Evolutionary conservation across 2,329 filamentous ascomycete species (phyloP).

Genomic region (Neonectria hederae): DNA sequence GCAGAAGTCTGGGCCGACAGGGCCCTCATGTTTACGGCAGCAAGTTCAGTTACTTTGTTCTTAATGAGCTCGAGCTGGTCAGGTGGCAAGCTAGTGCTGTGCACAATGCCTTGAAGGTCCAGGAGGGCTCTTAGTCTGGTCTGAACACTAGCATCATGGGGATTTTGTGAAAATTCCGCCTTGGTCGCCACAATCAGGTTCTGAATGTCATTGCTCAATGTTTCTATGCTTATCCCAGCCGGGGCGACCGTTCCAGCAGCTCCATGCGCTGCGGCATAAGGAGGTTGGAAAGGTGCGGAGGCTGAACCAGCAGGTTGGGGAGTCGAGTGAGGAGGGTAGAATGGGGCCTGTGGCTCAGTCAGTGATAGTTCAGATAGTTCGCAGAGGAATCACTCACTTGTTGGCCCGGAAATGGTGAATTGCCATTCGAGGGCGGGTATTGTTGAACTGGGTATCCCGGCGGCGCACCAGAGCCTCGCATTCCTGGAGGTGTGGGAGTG

Average conservation of each 20-base stretch:
- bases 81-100: conserved; percentile 78
- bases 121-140: conserved; percentile 84
- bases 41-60: conserved; percentile 83
- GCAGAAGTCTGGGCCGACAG: conserved; percentile 54
- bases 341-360: conserved; percentile 25
- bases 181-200: conserved; percentile 78
- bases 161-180: conserved; percentile 78
- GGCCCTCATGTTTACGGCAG: conserved; percentile 67
- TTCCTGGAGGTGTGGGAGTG: conserved; percentile 77
- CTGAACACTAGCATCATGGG: conserved; percentile 78
- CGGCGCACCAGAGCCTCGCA: conserved; percentile 41
- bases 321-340: conserved; percentile 52
- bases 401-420: conserved; percentile 41
- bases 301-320: conserved; percentile 50
- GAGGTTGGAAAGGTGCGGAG: conserved; percentile 54
- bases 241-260: conserved; percentile 44
- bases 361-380: conserved; percentile 8
- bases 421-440: conserved; percentile 46
- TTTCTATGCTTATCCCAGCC: conserved; percentile 71
- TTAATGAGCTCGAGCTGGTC: conserved; percentile 87
- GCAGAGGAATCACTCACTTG: conserved; percentile 38
- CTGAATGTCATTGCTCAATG: conserved; percentile 84
- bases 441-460: conserved; percentile 41
- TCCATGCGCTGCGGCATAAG: conserved; percentile 52
- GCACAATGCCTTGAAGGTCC: conserved; percentile 79